phyloP scores from a whole-genome alignment of 1,284 basidiomycete species.

The Rhodotorula sp. region DNA sequence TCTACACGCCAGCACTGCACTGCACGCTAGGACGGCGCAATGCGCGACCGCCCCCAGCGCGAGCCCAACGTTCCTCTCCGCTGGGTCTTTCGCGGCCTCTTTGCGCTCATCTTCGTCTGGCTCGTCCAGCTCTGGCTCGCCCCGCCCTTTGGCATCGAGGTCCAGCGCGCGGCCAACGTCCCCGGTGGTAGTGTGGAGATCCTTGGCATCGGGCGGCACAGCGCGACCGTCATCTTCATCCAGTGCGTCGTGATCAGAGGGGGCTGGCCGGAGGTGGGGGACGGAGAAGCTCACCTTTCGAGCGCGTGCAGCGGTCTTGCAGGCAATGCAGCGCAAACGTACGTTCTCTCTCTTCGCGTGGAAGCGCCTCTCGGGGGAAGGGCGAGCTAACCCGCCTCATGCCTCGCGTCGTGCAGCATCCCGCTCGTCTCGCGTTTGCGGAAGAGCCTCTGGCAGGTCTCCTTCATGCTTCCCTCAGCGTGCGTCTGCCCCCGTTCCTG shows the following conservation, averaged over 20 bases:
- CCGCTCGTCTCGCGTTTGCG: neutral
- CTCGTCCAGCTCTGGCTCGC: neutral
- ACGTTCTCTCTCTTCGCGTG: neutral
- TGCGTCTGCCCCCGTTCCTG: neutral
- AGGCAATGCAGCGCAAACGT: neutral
- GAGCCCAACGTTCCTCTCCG: neutral
- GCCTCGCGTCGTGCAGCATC: neutral
- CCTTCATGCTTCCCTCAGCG: neutral
- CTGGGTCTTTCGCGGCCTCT: neutral
- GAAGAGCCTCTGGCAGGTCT: neutral
- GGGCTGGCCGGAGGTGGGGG: neutral
- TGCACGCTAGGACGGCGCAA: too few species aligned
- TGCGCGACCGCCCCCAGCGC: too few species aligned
- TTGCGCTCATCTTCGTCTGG: neutral
- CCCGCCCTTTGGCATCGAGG: neutral
- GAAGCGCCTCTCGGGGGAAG: neutral
- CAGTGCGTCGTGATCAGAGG: neutral
- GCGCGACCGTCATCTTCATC: neutral
- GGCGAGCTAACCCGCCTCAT: neutral
- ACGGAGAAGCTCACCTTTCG: neutral
- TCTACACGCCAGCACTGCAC: too few species aligned
- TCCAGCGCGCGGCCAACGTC: neutral
- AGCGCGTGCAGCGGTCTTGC: neutral
- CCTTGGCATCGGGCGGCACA: neutral
- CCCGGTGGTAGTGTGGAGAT: neutral